phyloP scores from a whole-genome alignment of 352 stramenopile genomes.

The Albugo candida region DNA sequence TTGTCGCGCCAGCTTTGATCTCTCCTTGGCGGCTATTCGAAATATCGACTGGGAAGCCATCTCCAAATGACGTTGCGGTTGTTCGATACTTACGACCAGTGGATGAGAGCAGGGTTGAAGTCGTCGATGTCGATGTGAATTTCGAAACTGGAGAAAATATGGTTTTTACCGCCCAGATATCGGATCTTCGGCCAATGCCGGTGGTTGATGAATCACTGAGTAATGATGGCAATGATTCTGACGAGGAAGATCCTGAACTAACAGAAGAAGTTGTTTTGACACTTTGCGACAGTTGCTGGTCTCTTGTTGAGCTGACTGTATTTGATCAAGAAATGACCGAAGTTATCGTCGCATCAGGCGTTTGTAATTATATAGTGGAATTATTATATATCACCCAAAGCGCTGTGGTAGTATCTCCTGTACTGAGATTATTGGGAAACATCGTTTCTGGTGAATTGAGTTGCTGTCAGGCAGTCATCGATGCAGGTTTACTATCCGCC shows the following conservation, averaged over 20 bases:
- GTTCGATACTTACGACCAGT: constrained; percentile 66
- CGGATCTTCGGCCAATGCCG: constrained; percentile 40
- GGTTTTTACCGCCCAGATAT: constrained; percentile 44
- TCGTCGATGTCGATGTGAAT: constrained; percentile 77
- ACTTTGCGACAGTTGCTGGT: constrained; percentile 71
- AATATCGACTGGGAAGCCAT: constrained; percentile 55
- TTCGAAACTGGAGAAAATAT: constrained; percentile 76
- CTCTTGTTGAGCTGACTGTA: constrained; percentile 64
- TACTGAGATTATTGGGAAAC: constrained; percentile 60
- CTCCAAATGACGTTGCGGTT: constrained; percentile 66
- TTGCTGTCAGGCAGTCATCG: constrained; percentile 56
- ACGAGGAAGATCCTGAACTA: constrained; percentile 48
- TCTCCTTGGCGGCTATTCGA: constrained; percentile 73
- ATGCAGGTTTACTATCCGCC: constrained; percentile 55
- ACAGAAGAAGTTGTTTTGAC: constrained; percentile 74
- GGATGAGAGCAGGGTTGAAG: constrained; percentile 49
- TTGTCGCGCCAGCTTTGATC: constrained; percentile 9
- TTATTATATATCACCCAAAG: constrained; percentile 68
- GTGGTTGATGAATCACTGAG: constrained; percentile 64
- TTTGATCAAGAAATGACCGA: constrained; percentile 41
- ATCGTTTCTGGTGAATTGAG: constrained; percentile 63
- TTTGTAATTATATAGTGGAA: constrained; percentile 59
- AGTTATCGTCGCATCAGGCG: constrained; percentile 29
- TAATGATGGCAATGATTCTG: constrained; percentile 43
- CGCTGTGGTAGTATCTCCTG: constrained; percentile 58